Evolutionary conservation across 208 protist species (phyloP), one percentile per base, ranked within the genome.

Genomic region (Wallacemonas sp.): DNA sequence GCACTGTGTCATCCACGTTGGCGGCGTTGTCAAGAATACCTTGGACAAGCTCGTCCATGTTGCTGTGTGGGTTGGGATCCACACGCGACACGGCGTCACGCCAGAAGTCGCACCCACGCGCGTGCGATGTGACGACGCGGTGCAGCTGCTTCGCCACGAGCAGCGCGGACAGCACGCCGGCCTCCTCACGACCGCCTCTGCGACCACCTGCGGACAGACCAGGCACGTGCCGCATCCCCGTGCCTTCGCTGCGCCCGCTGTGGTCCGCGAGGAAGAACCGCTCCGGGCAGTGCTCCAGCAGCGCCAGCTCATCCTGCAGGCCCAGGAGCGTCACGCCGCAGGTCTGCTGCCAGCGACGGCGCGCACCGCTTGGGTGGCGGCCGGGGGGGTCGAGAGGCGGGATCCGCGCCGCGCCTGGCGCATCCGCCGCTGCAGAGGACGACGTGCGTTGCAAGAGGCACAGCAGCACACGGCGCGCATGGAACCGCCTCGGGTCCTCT

Each of bases 321-420:
- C 89, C 89, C 4, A 95, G 57, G 17, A 95, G 49, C 0, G 89
- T 95, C n/a, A 93, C 72, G 21, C 85, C 85, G 32, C 70, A 58
- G 4, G 30, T 61, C n/a, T 61, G 62, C 30, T 68, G 46, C 46
- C 43, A 33, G 47, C 48, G 48, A 23, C 58, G 57, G 16, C 48
- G 65, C 33, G 56, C 8, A n/a, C 62, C 61, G 21, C 29, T 5
- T 46, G 60, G 21, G 65, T 54, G 54, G 14, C 65, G 17, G 43
- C 47, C 19, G 30, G n/a, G 46, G 23, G 63, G n/a, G n/a, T n/a
- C n/a, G n/a, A n/a, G n/a, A n/a, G n/a, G n/a, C n/a, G n/a, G n/a
- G n/a, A n/a, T n/a, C n/a, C n/a, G n/a, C n/a, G n/a, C n/a, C n/a
- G n/a, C n/a, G n/a, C n/a, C n/a, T n/a, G n/a, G n/a, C n/a, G n/a